Evolutionary conservation across 176 grass and related monocot genomes (phyloP), one percentile per base, ranked within the genome.

Genomic region (bread wheat (Triticum aestivum)): DNA sequence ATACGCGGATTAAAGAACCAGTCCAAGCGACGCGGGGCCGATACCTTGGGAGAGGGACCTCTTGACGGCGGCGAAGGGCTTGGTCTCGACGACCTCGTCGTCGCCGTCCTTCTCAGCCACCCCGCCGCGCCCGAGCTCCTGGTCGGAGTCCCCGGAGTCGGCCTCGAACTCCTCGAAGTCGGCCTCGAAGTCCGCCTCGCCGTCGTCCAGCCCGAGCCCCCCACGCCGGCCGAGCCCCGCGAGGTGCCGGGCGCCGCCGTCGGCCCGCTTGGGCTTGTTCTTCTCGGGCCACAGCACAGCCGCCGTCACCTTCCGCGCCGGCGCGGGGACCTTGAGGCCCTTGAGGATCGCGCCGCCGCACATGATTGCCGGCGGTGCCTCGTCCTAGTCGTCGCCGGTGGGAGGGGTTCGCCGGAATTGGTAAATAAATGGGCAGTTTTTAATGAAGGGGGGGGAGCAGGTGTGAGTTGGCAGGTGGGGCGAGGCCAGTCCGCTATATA

Each of bases 281-380:
- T 89, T 77, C 56, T 92, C 87, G 63, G 90, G 86, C 89, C 93
- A 98, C 54, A 89, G 88, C 81, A 76, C 82, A 64, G 82, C 86
- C 9, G 88, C 91, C 9, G 91, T 79, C n/a, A 89, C 44, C 81
- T 88, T 75, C 75, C 77, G 65, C 9, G 78, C 37, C 56, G 3
- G 17, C 73, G 39, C 82, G 49, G 84, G 27, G 35, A 81, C 73
- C 68, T 89, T 86, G 44, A 88, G 88, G 58, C 74, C 30, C 9
- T 79, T 70, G 77, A 98, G 75, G 64, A 95, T 92, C 69, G 90
- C 91, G 27, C 96, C 96, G 73, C 96, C 93, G n/a, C 96, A 98
- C 96, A 98, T 98, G 86, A 17, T 18, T 54, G 51, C 51, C 51
- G 51, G 51, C 51, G 15, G 51, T 54, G 69, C 75, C 77, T 32